These are phyloP conservation scores for Colletotrichum scovillei DNA, from an alignment of 2,329 filamentous ascomycete species.

Conservation along the genomic window DNA sequence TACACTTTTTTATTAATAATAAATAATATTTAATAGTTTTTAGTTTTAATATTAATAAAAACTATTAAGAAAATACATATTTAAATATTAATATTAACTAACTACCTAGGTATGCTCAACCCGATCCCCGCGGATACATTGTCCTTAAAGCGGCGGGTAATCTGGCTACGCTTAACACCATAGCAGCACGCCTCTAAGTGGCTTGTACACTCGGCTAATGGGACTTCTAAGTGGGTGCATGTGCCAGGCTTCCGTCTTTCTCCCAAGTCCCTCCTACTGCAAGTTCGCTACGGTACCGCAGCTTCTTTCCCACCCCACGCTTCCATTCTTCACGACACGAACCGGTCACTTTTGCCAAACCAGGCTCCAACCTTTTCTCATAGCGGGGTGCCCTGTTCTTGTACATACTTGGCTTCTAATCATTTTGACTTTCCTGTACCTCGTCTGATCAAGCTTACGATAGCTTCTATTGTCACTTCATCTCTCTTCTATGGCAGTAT, in stretches of 20 bases:
- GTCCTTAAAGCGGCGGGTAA: too few relatives aligned
- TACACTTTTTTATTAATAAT: too few relatives aligned
- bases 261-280: conserved; percentile 4
- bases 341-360: neutral
- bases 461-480: neutral
- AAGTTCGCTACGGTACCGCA: neutral
- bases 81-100: too few relatives aligned
- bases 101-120: too few relatives aligned
- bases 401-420: neutral
- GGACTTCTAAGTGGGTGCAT: neutral
- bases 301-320: neutral
- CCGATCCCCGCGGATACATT: too few relatives aligned
- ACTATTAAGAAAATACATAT: too few relatives aligned
- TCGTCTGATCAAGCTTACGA: conserved; percentile 11
- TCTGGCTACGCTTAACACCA: too few relatives aligned
- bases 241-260: neutral
- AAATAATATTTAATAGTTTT: too few relatives aligned
- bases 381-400: conserved; percentile 1
- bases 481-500: neutral
- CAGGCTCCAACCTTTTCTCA: conserved; percentile 11
- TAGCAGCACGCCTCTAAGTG: too few relatives aligned
- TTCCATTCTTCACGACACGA: neutral
- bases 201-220: neutral
- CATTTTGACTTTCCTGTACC: neutral
- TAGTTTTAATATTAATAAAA: too few relatives aligned